These are phyloP conservation scores for Suillus tomentosus DNA, from an alignment of 768 basidiomycete genomes.

Conservation along the genomic window DNA sequence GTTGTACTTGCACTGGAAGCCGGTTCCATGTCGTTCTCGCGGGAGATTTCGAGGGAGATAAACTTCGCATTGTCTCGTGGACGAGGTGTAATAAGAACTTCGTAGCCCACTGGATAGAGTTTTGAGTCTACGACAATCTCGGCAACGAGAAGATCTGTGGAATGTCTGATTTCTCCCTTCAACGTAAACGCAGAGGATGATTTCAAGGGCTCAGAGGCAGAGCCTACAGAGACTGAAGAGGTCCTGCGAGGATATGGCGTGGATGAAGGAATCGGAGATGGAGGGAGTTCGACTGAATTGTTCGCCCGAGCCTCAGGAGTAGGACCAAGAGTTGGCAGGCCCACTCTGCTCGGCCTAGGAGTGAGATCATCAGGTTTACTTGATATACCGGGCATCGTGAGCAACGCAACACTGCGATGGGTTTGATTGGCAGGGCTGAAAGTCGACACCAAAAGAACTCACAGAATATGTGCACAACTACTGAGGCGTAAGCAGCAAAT, in stretches of 20 bases:
- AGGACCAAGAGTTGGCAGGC: slow-evolving; percentile 23
- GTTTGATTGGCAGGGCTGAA: slow-evolving; percentile 53
- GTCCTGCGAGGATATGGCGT: slow-evolving; percentile 19
- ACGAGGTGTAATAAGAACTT: slow-evolving; percentile 47
- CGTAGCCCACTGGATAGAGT: slow-evolving; percentile 77
- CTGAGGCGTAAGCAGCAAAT: slow-evolving; percentile 73
- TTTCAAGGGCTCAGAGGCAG: slow-evolving; percentile 38
- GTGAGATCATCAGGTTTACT: slow-evolving; percentile 37
- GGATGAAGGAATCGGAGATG: slow-evolving; percentile 23
- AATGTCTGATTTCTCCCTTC: slow-evolving; percentile 59
- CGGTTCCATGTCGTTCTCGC: slow-evolving; percentile 18
- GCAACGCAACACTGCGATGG: slow-evolving; percentile 53
- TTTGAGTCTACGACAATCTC: slow-evolving; percentile 84
- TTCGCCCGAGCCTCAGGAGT: slow-evolving; percentile 20
- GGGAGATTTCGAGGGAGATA: slow-evolving; percentile 35
- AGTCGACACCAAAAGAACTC: slow-evolving; percentile 39
- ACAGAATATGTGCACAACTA: slow-evolving; percentile 80
- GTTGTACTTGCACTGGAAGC: slow-evolving; percentile 1
- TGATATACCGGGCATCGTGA: slow-evolving; percentile 33
- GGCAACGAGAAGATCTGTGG: slow-evolving; percentile 72
- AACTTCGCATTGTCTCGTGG: slow-evolving; percentile 40
- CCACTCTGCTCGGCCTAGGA: slow-evolving; percentile 43
- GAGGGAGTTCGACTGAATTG: slow-evolving; percentile 17
- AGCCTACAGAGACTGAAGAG: slow-evolving; percentile 31
- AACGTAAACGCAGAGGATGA: slow-evolving; percentile 56